Percentiles rank a stretch among this genome's conserved stretches.
These are phyloP conservation scores for Hylodesmum podocarpum DNA, from an alignment of 306 rosid genomes.

Conservation along the genomic window DNA sequence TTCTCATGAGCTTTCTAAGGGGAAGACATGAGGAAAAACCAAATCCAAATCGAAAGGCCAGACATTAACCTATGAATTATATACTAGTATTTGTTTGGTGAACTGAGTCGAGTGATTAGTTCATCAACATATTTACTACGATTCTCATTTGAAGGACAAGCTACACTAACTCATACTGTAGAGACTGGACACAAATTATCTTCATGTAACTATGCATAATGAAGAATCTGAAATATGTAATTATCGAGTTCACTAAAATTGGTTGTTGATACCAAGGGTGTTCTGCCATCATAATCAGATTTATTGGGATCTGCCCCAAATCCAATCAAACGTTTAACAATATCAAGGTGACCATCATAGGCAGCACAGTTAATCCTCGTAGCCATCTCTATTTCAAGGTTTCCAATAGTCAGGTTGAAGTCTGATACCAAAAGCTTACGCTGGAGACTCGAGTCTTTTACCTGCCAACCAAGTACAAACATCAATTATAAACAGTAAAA, in stretches of 20 bases:
- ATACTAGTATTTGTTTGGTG: background rate
- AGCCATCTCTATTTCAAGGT: slow-evolving; percentile 53
- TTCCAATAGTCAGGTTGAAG: slow-evolving; percentile 45
- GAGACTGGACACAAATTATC: background rate
- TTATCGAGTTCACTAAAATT: background rate
- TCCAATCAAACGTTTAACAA: slow-evolving; percentile 51
- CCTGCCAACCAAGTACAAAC: slow-evolving; percentile 39
- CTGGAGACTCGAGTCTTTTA: slow-evolving; percentile 43
- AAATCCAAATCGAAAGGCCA: background rate
- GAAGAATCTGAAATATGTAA: background rate
- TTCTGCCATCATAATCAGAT: slow-evolving; percentile 67
- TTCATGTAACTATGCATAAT: background rate
- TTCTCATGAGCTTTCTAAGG: background rate
- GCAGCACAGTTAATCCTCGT: slow-evolving; percentile 59
- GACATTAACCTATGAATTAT: background rate
- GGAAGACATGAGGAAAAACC: background rate
- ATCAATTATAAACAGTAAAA: background rate
- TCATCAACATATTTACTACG: background rate
- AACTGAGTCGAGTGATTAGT: background rate
- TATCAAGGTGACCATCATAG: slow-evolving; percentile 49
- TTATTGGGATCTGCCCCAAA: slow-evolving; percentile 69
- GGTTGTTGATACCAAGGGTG: slow-evolving; percentile 58
- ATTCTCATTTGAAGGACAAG: background rate
- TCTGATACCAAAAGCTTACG: slow-evolving; percentile 62
- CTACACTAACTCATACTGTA: background rate